phyloP scores from a whole-genome alignment of 75 land plant genomes.

The Cupressus sempervirens region DNA sequence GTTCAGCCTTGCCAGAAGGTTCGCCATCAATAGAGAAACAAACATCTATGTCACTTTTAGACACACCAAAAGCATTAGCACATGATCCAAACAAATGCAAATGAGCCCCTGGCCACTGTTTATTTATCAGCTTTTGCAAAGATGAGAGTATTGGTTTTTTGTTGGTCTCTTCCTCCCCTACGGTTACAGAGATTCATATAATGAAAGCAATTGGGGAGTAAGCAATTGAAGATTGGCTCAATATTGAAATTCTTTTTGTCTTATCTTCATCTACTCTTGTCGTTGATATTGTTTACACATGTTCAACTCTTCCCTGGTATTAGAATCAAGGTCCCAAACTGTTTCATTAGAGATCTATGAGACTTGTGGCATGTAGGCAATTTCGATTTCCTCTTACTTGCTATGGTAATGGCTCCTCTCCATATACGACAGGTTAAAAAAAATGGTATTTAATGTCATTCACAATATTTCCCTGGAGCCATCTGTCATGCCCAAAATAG shows the following conservation, averaged over 20 bases:
- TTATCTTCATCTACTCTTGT: constrained; percentile 28
- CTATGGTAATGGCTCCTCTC: too few species aligned
- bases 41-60: constrained; percentile 96
- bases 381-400: too few species aligned
- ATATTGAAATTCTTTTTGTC: constrained; percentile 33
- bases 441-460: too few species aligned
- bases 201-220: constrained; percentile 51
- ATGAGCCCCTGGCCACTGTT: constrained; percentile 78
- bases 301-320: background rate
- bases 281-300: constrained; percentile 1
- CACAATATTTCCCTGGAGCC: too few species aligned
- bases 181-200: constrained; percentile 73
- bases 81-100: constrained; percentile 90
- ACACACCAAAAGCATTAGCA: constrained; percentile 92
- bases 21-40: constrained; percentile 73
- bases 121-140: constrained; percentile 54
- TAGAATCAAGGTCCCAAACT: constrained; percentile 3
- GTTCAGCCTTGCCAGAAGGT: constrained; percentile 66
- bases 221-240: constrained; percentile 59
- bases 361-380: too few species aligned
- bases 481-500: too few species aligned
- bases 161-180: constrained; percentile 68
- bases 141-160: constrained; percentile 54
- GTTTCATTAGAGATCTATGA: too few species aligned
- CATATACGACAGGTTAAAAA: too few species aligned